Conservation (phyloP, 148 eudicot genomes). For the Nyssa sinensis region DNA sequence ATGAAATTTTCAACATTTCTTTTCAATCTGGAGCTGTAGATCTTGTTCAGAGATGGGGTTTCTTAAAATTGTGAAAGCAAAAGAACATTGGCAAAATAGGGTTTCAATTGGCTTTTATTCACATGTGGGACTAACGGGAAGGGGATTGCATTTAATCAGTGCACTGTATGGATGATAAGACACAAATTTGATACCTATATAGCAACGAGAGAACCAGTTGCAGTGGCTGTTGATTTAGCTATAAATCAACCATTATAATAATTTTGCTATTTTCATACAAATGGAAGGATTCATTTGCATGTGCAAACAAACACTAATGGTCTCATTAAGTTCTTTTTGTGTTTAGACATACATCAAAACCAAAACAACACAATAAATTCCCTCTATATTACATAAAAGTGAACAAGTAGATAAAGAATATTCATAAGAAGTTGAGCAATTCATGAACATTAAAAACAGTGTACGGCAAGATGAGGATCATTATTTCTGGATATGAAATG, state of each 20-base stretch:
- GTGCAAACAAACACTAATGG: conserved; percentile 6
- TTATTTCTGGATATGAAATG: not conserved
- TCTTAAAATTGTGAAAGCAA: not conserved
- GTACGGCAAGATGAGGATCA: not conserved
- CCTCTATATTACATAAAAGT: not conserved
- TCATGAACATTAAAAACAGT: not conserved
- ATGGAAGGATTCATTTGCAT: not conserved
- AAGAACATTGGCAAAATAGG: not conserved
- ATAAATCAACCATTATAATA: not conserved
- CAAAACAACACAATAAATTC: too few species aligned
- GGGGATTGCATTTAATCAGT: not conserved
- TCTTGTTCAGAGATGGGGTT: not conserved
- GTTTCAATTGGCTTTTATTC: not conserved
- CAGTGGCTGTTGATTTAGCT: not conserved
- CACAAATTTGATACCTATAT: not conserved
- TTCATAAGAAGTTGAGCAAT: not conserved
- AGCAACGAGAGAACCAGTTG: not conserved
- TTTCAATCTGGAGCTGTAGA: not conserved
- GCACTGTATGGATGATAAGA: not conserved
- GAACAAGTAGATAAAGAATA: not conserved
- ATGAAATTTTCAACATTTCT: not conserved
- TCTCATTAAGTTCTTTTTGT: not conserved
- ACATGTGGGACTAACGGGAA: not conserved
- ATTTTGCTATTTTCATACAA: too few species aligned
- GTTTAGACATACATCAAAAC: not conserved